Base-by-base conservation (phyloP, 1,284 basidiomycete genomes). In the Albatrellus sp. region DNA sequence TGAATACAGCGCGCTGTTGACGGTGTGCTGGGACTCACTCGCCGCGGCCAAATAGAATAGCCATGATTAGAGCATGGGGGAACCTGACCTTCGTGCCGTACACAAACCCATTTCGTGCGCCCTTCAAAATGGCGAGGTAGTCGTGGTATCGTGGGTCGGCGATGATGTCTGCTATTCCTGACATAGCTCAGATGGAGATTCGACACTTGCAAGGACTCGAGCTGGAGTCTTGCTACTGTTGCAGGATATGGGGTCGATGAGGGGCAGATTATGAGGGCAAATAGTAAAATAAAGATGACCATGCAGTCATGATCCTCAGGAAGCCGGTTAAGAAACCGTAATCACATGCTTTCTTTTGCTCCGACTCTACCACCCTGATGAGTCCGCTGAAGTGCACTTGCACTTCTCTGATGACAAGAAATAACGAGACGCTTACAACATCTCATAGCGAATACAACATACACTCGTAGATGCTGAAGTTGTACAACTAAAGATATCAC, bases 41-140 rank as follows among this genome's bases (percentile, higher is more conserved):
- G 69, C 87, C 88, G 48, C 84, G 77, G 28, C 86, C 85, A 58
- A 98, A 98, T 24, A 98, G 70, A 49, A 97, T 77, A n/a, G 91
- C 86, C 94, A 98, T 98, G 46, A 98, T 85, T 20, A 99, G 69
- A 2, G 96, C 94, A 73, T 99, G 96, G n/a, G 96, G 96, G 59
- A 96, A 96, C 38, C 90, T 72, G 54, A 98, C 89, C 71, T 98
- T 97, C 57, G 86, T 84, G 41, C 84, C 84, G 52, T 88, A 88
- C 6, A 98, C 90, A 47, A 96, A 72, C 9, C 94, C 94, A 64
- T 97, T 98, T 29, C 94, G 77, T 29, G 90, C 90, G 38, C 92
- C 94, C 64, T 98, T 98, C 58, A 98, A 63, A 55, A 98, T 82
- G 17, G 89, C 81, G 39, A 98, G 75, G 52, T 87, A 77, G 58